Conservation (phyloP, 202 grass and related monocot species). For the Carex arenaria region DNA sequence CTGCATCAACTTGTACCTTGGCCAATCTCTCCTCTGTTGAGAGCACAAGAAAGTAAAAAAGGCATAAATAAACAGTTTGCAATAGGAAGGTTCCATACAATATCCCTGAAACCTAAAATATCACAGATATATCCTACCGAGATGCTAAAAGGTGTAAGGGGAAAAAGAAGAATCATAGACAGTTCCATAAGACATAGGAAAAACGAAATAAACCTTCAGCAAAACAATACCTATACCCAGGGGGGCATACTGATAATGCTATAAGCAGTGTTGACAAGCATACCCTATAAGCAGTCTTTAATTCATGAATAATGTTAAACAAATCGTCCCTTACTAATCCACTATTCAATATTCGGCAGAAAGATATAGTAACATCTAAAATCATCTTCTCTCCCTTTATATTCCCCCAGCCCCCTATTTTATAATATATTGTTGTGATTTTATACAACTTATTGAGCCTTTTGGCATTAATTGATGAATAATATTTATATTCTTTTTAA, state of each 20-base stretch:
- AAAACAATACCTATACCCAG: neutral
- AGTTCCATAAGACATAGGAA: neutral
- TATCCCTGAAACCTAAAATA: neutral
- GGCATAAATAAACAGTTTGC: neutral
- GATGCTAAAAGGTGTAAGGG: neutral
- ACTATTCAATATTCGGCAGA: neutral
- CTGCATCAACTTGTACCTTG: slow-evolving; percentile 53
- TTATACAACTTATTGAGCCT: neutral
- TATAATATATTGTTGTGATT: neutral
- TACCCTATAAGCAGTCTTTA: neutral
- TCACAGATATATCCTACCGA: neutral
- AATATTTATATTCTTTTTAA: neutral
- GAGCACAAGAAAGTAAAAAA: neutral
- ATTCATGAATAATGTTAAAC: neutral
- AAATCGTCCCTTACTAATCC: neutral
- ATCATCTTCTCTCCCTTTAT: neutral
- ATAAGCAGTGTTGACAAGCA: neutral
- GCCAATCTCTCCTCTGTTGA: slow-evolving; percentile 52
- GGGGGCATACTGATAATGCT: neutral
- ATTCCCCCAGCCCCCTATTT: neutral
- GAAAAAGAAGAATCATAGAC: neutral
- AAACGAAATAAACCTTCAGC: neutral
- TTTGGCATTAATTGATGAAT: neutral
- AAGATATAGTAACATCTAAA: neutral
- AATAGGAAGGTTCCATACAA: neutral